Base-by-base conservation (phyloP, 75 land plant species). In the Picea sitchensis region DNA sequence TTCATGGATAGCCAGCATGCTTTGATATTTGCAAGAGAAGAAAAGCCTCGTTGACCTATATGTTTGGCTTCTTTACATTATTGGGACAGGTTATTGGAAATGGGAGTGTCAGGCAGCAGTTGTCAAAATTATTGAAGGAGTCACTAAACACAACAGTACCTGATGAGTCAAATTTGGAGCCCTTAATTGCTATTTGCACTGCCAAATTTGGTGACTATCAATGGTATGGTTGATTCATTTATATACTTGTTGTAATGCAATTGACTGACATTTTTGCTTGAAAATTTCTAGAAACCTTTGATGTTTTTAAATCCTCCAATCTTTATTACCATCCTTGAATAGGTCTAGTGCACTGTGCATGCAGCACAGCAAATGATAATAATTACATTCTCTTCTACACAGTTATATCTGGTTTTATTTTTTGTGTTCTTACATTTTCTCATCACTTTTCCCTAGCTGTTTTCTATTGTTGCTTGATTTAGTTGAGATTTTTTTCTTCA, bases 121-220 rank as follows among this genome's bases (percentile, higher is more conserved):
- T 95, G 15, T 85, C 87, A 12, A 78, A 78, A 59, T 44, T 95
- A 34, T 77, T 95, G 20, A 84, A 87, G 67, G 84, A 44, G 11
- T 83, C 98, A 47, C 85, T 95, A 54, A 77, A 34, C 41, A 3
- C 79, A n/a, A 89, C 91, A 15, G 79, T 88, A 32, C 92, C 94
- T 1, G 84, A 82, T n/a, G 78, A 83, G 72, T 47, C 78, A 12
- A 85, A 80, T 64, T 78, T 89, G 30, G 92, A 90, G 81, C 97
- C 99, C 13, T 41, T 88, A 60, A 78, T 96, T 72, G 86, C 93
- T 14, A 81, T 86, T 36, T 93, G 93, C 84, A 75, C 87, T 20
- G 83, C 75, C 11, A 94, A 88, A 72, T 91, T 89, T 83, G 97
- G 95, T 15, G 99, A 96, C 74, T 96, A 96, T 73, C 99, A 96